These are phyloP conservation scores for Colletotrichum abscissum DNA, from an alignment of 2,329 filamentous ascomycete genomes.

Conservation along the genomic window DNA sequence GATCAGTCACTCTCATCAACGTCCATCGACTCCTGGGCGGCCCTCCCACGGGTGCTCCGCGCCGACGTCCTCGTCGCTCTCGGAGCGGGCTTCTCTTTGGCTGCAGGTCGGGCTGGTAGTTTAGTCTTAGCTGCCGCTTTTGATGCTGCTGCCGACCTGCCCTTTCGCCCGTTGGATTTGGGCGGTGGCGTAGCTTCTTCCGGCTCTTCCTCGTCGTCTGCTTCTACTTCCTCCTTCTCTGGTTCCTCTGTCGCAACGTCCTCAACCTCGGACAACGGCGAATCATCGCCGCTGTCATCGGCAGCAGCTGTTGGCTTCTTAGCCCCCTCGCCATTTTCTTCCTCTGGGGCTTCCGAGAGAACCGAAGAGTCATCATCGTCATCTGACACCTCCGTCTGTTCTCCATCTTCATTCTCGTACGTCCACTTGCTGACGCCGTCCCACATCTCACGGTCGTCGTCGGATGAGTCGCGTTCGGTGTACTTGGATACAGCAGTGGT, in stretches of 20 bases:
- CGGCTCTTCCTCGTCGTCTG: slow-evolving; percentile 34
- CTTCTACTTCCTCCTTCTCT: slow-evolving; percentile 36
- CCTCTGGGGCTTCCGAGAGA: slow-evolving; percentile 23
- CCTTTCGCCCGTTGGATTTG: slow-evolving; percentile 34
- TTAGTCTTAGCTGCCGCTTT: slow-evolving; percentile 28
- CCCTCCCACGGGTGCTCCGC: slow-evolving; percentile 38
- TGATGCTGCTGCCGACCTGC: slow-evolving; percentile 17
- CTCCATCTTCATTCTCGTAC: slow-evolving; percentile 56
- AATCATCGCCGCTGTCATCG: slow-evolving; percentile 34
- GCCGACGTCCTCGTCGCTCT: slow-evolving; percentile 21
- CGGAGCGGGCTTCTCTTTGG: slow-evolving; percentile 33
- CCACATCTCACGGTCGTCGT: slow-evolving; percentile 71
- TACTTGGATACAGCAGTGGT: slow-evolving; percentile 55
- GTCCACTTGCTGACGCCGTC: slow-evolving; percentile 70
- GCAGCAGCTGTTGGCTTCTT: slow-evolving; percentile 32
- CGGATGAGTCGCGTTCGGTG: slow-evolving; percentile 66
- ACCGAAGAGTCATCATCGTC: slow-evolving; percentile 17
- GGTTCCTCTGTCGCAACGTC: slow-evolving; percentile 35
- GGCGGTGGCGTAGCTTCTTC: slow-evolving; percentile 29
- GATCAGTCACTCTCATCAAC: slow-evolving; percentile 43
- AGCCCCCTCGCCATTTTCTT: slow-evolving; percentile 31
- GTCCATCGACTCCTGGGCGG: slow-evolving; percentile 47
- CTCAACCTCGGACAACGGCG: slow-evolving; percentile 26
- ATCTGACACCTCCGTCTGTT: slow-evolving; percentile 39
- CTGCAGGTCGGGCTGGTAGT: slow-evolving; percentile 34